Base-by-base conservation (phyloP, 228 moss, liverwort and hornwort species). In the Sphagnum fallax region DNA sequence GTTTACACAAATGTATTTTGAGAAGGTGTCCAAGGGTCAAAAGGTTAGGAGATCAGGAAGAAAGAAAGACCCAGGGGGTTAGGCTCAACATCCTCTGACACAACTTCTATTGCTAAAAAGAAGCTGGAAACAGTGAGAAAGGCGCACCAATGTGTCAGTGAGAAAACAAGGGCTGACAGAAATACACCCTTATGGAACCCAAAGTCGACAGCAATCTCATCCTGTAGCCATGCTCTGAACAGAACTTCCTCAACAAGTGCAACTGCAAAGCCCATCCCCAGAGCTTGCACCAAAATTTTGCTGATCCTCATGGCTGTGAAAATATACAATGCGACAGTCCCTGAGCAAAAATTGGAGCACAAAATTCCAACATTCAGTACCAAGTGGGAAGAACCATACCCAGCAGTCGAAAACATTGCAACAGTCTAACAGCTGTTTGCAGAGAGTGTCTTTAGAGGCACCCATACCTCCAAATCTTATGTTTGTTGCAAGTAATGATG, bases 171-270 rank as follows among this genome's bases (percentile, higher is more conserved):
- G 50, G 91, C 91, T 32, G 91, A 90, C 8, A 86, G 48, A 16
- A 84, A 67, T 32, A 93, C 84, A 10, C 85, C 90, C 74, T 67
- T 73, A 51, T 93, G 81, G 64, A 81, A 87, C 51, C 97, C 97
- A 47, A 93, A 52, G 67, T 98, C 97, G 59, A 82, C 89, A 60
- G 93, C 88, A 75, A 98, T 85, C 70, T 98, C 97, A 61, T 98
- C 97, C 48, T 98, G 88, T 13, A 98, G 76, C 97, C 97, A 98
- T 53, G 90, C 85, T 60, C 93, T 85, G 81, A 98, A 98, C 10
- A 98, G 84, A 10, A 93, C 69, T 86, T 93, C 97, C 79, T 98
- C 97, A 62, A 93, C 93, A 13, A 98, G 82, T 14, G 91, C 77
- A 60, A 91, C 80, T 50, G 88, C 81, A 65, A 83, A 52, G 62